Conservation (phyloP, 192 early-diverging fungal genomes). For the Fimicolochytrium jonesii region DNA sequence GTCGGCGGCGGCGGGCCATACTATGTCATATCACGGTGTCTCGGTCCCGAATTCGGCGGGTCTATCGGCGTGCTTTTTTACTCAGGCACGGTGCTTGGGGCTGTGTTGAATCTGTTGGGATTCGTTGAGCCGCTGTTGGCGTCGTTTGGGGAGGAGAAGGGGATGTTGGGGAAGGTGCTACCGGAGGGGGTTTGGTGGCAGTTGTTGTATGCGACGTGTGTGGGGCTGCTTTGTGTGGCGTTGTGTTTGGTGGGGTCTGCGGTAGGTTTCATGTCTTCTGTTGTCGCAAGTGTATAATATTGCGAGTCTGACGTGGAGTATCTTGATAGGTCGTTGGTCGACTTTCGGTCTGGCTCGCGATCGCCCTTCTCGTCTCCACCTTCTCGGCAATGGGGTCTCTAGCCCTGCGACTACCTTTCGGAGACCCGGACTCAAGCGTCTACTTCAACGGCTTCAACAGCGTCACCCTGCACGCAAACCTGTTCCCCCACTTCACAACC, state of each 20-base stretch:
- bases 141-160: constrained; percentile 4
- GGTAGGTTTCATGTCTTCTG: constrained; percentile 7
- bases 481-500: constrained; percentile 6
- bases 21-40: constrained; percentile 27
- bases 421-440: neutral
- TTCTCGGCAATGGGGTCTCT: neutral
- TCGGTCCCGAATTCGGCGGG: constrained; percentile 42
- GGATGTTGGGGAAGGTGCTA: neutral
- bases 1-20: constrained; percentile 26
- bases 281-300: too few relatives aligned
- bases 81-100: constrained; percentile 21
- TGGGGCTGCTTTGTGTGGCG: constrained; percentile 7
- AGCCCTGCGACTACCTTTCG: constrained; percentile 1
- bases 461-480: constrained; percentile 4
- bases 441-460: constrained; percentile 11
- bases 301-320: too few relatives aligned
- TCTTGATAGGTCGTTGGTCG: constrained; percentile 16
- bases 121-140: constrained; percentile 24
- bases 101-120: constrained; percentile 25
- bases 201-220: constrained; percentile 13
- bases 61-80: constrained; percentile 37
- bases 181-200: constrained; percentile 18
- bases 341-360: constrained; percentile 12
- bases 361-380: constrained; percentile 11
- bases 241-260: constrained; percentile 19